Conservation (phyloP, 108 stramenopile species). For the Nitzschia putrida region DNA sequence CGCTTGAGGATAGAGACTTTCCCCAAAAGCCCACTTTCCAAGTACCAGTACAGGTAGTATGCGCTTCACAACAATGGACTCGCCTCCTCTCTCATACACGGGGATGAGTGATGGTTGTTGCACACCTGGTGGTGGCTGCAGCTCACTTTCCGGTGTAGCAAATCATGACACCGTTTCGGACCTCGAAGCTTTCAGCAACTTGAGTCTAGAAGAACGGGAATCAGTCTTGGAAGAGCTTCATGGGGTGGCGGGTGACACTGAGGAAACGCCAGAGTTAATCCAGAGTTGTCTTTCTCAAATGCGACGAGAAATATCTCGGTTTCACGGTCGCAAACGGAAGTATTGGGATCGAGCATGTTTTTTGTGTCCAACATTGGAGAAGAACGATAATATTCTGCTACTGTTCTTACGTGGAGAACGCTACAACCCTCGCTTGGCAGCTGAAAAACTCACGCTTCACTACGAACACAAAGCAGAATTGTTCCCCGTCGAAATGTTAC, state of each 20-base stretch:
- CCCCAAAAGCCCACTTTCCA: no score
- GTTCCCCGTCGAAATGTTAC: constrained; percentile 32
- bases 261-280: constrained; percentile 4
- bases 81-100: no score
- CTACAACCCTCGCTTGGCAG: constrained; percentile 37
- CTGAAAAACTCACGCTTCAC: constrained; percentile 19
- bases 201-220: constrained; percentile 11
- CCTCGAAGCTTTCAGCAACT: no score
- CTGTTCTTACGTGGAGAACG: constrained; percentile 42
- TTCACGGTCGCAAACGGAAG: neutral
- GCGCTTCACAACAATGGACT: no score
- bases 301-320: constrained; percentile 1
- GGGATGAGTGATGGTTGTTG: no score
- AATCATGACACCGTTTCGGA: no score
- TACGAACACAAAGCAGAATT: constrained; percentile 38
- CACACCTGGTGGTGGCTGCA: no score
- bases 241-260: neutral
- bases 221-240: constrained; percentile 9
- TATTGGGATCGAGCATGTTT: constrained; percentile 7
- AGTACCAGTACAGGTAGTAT: no score
- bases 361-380: neutral
- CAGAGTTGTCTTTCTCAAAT: neutral
- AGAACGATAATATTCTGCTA: constrained; percentile 31
- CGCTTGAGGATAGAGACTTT: no score
- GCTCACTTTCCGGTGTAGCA: no score